Evolutionary conservation across 441 rosid species (phyloP).

Genomic region (Kokia cookei): DNA sequence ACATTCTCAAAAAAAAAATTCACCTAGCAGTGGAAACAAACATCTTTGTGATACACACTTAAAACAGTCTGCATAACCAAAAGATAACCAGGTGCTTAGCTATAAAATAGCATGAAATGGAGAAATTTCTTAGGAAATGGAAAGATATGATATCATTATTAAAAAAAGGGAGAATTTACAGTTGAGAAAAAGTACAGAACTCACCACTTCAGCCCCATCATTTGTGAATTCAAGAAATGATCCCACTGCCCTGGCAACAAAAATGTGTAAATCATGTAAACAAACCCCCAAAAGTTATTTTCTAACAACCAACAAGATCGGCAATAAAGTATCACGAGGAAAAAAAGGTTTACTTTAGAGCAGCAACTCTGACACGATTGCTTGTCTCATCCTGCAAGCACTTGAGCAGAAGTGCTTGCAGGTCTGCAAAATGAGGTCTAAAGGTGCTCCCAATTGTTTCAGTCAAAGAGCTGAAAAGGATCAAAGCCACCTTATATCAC

Average conservation of each 20-base stretch:
- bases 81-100: background rate
- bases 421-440: conserved; percentile 77
- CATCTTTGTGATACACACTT: background rate
- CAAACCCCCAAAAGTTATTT: conserved; percentile 6
- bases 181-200: conserved; percentile 16
- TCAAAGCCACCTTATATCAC: conserved; percentile 74
- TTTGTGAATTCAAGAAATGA: conserved; percentile 88
- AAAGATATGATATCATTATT: background rate
- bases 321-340: background rate
- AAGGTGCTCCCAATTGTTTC: conserved; percentile 94
- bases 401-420: conserved; percentile 91
- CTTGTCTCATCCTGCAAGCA: conserved; percentile 94
- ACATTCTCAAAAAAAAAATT: background rate
- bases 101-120: background rate
- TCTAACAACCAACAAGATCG: conserved; percentile 6
- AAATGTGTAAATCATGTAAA: conserved; percentile 9
- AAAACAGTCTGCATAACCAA: background rate
- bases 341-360: conserved; percentile 66
- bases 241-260: conserved; percentile 82
- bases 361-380: conserved; percentile 93
- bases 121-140: background rate
- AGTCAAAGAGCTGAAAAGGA: conserved; percentile 96
- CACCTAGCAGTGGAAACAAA: background rate
- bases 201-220: conserved; percentile 92
- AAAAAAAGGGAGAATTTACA: background rate